Conservation (phyloP, 306 rosid genomes). For the Glycine tomentella region DNA sequence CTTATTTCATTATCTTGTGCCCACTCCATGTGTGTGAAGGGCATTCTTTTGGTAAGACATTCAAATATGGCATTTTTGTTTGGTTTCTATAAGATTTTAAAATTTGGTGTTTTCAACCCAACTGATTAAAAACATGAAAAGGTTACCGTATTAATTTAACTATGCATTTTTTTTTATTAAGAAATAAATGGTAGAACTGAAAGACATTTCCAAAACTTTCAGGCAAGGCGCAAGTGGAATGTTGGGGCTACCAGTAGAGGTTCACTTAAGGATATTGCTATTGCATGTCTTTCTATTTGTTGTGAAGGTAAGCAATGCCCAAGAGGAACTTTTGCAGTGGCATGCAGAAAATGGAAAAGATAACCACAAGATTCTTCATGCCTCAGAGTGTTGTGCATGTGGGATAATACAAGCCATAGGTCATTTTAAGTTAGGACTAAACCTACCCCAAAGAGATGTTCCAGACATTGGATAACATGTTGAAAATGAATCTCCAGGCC, state of each 20-base stretch:
- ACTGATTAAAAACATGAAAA: background rate
- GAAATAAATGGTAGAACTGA: no score
- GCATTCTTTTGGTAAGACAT: conserved; percentile 7
- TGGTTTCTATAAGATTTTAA: background rate
- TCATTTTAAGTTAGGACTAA: conserved; percentile 81
- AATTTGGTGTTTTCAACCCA: background rate
- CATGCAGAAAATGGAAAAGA: conserved; percentile 80
- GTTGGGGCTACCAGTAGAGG: no score
- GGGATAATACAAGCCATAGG: conserved; percentile 96
- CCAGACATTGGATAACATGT: no score
- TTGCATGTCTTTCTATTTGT: conserved; percentile 41
- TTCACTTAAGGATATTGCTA: background rate
- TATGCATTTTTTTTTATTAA: background rate
- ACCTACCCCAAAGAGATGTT: no score
- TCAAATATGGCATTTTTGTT: background rate
- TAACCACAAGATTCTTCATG: conserved; percentile 85
- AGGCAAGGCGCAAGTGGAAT: no score
- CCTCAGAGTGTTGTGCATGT: conserved; percentile 92
- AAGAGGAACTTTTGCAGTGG: conserved; percentile 96
- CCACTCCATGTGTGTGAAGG: conserved; percentile 31
- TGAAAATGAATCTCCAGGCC: no score
- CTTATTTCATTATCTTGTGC: conserved; percentile 35
- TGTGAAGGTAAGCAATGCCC: conserved; percentile 95
- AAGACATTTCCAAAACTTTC: no score
- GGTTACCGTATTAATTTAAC: background rate